These are phyloP conservation scores for Xylariaceae sp. DNA, from an alignment of 2,329 filamentous ascomycete species.

Conservation along the genomic window DNA sequence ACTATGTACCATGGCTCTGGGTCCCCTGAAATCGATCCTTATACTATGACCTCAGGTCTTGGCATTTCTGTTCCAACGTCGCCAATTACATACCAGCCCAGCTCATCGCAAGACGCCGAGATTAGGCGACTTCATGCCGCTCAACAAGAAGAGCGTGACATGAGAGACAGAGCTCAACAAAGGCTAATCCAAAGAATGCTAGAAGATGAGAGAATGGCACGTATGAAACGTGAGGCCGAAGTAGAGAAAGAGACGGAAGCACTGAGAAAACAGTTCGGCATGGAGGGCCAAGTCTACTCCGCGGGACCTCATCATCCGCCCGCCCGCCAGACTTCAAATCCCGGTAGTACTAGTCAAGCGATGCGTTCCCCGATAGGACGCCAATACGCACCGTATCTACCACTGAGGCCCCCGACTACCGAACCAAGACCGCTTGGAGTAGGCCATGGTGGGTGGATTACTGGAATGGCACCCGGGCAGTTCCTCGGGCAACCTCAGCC, in stretches of 20 bases:
- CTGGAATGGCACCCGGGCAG: slow-evolving; percentile 16
- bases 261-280: slow-evolving; percentile 63
- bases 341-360: background rate
- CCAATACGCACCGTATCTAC: slow-evolving; percentile 32
- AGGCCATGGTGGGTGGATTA: slow-evolving; percentile 31
- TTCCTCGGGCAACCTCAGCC: slow-evolving; percentile 34
- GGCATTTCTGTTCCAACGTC: slow-evolving; percentile 39
- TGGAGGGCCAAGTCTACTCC: slow-evolving; percentile 42
- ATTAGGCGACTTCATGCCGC: slow-evolving; percentile 64
- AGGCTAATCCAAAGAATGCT: slow-evolving; percentile 60
- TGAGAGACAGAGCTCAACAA: slow-evolving; percentile 50
- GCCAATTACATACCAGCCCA: slow-evolving; percentile 26
- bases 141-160: slow-evolving; percentile 50
- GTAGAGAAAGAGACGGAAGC: slow-evolving; percentile 80
- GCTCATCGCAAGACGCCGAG: slow-evolving; percentile 49
- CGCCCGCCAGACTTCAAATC: slow-evolving; percentile 31
- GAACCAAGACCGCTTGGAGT: slow-evolving; percentile 34
- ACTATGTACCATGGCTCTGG: slow-evolving; percentile 30
- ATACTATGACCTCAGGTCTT: slow-evolving; percentile 40
- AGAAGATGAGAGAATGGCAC: slow-evolving; percentile 60
- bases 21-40: slow-evolving; percentile 23
- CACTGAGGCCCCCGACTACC: slow-evolving; percentile 45
- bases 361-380: slow-evolving; percentile 21
- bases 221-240: slow-evolving; percentile 49
- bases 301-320: slow-evolving; percentile 31